Evolutionary conservation across 2,329 filamentous ascomycete genomes (phyloP), one percentile per base, ranked within the genome.

Genomic region (Scedosporium aurantiacum): DNA sequence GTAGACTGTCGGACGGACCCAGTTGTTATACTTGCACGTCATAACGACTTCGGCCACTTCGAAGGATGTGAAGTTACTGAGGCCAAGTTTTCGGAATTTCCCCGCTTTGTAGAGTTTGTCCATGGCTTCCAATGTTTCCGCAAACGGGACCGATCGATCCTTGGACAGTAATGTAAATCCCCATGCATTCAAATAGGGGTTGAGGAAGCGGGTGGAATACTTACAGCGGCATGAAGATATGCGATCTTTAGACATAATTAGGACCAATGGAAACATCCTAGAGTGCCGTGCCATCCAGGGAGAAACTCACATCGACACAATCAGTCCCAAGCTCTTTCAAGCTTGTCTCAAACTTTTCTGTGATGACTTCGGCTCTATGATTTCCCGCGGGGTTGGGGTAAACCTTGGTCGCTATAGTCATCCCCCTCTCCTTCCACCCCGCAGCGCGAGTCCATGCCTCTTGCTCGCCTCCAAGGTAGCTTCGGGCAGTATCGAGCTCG

Each of bases 21-120:
- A 95, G 64, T 83, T 83, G 68, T 89, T 86, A 74, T 88, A 84
- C 67, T 87, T 87, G 78, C 89, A 93, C 43, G 85, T 87, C 72
- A 90, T 82, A 62, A 88, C 87, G 8, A 95, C 82, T 74, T 96
- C 91, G 0, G 91, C 91, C 8, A 96, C 89, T 71, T 96, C 91
- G 70, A 88, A 94, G 0, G 91, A 87, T 0, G 91, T 89, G 71
- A 86, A 96, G 75, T 96, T 96, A 67, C 84, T 89, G 63, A 97
- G 75, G 1, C 90, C 91, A 10, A 96, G 76, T 58, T 83, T 82
- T 21, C 90, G 84, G 69, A 97, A 96, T 71, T 93, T 94, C 63
- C 91, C 90, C 61, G 88, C 83, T 73, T 91, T 90, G 78, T 96
- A 90, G 59, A 96, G 76, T 73, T 91, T 85, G 71, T 96, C 83